These are phyloP conservation scores for Zymoseptoria crescenta DNA, from an alignment of 2,329 filamentous ascomycete genomes.

Conservation along the genomic window DNA sequence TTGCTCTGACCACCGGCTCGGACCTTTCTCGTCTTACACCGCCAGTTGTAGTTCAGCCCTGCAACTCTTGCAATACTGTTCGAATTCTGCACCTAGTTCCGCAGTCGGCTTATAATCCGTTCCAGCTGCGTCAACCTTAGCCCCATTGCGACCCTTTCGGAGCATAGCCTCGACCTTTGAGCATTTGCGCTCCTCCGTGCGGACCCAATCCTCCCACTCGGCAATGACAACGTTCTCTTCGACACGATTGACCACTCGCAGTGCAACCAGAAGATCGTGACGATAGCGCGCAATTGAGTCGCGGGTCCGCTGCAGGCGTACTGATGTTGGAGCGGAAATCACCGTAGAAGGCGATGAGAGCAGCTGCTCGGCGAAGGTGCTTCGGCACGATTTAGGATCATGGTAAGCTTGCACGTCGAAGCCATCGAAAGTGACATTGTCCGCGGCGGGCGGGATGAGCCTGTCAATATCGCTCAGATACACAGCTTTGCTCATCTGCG, in stretches of 20 bases:
- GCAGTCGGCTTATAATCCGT: neutral
- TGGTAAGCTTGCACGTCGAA: neutral
- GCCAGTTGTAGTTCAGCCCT: neutral
- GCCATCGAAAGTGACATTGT: slow-evolving; percentile 11
- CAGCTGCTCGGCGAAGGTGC: slow-evolving; percentile 27
- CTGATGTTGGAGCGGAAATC: slow-evolving; percentile 6
- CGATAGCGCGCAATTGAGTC: slow-evolving; percentile 76
- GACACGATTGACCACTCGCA: slow-evolving; percentile 81
- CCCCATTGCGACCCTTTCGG: neutral
- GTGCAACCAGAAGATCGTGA: slow-evolving; percentile 82
- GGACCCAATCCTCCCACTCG: slow-evolving; percentile 91
- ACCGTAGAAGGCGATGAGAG: slow-evolving; percentile 7
- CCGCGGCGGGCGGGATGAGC: slow-evolving; percentile 34
- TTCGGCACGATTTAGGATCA: slow-evolving; percentile 22
- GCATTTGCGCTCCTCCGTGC: slow-evolving; percentile 70
- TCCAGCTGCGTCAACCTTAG: neutral
- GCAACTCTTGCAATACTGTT: neutral
- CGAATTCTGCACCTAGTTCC: neutral
- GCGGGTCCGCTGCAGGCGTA: slow-evolving; percentile 66
- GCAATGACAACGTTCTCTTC: slow-evolving; percentile 77
- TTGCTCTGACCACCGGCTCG: neutral
- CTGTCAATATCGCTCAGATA: slow-evolving; percentile 75
- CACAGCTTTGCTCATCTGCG: slow-evolving; percentile 75
- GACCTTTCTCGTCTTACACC: neutral
- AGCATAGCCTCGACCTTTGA: slow-evolving; percentile 51